Conservation (phyloP, 768 basidiomycete species). For the Termitomyces sp. region DNA sequence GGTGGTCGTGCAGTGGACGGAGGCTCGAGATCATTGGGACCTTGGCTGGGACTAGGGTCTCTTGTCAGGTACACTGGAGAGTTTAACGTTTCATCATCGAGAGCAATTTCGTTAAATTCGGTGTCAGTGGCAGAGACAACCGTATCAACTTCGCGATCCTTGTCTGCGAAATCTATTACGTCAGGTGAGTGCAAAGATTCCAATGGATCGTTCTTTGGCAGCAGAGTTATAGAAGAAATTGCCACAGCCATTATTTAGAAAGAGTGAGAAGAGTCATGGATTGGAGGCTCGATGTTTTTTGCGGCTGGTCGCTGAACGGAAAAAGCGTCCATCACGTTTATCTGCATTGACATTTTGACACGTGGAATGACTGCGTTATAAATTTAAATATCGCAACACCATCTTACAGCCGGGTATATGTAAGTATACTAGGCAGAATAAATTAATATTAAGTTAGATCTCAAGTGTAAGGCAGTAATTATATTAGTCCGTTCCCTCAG, state of each 20-base stretch:
- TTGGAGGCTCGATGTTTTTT: slow-evolving; percentile 5
- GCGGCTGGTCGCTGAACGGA: slow-evolving; percentile 6
- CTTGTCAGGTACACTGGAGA: slow-evolving; percentile 31
- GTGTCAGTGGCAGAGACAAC: slow-evolving; percentile 36
- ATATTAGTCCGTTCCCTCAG: neutral
- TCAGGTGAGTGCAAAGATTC: slow-evolving; percentile 51
- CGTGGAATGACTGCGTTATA: neutral
- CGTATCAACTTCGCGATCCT: slow-evolving; percentile 29
- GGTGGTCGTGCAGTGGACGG: slow-evolving; percentile 11
- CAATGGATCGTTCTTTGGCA: slow-evolving; percentile 22
- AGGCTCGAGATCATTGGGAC: slow-evolving; percentile 8
- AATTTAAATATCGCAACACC: neutral
- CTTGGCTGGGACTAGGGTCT: slow-evolving; percentile 12
- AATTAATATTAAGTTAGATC: slow-evolving; percentile 7
- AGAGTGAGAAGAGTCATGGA: slow-evolving; percentile 8
- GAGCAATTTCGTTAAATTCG: slow-evolving; percentile 61
- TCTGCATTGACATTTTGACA: slow-evolving; percentile 6
- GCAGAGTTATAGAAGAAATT: slow-evolving; percentile 5
- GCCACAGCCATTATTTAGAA: slow-evolving; percentile 16
- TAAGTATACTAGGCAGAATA: neutral
- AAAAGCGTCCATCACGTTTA: slow-evolving; percentile 8
- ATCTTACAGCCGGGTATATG: neutral
- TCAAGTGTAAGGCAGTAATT: neutral
- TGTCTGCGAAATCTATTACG: slow-evolving; percentile 20
- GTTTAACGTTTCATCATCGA: slow-evolving; percentile 40